These are phyloP conservation scores for Sherardia arvensis DNA, from an alignment of 257 asterid species.

Conservation along the genomic window DNA sequence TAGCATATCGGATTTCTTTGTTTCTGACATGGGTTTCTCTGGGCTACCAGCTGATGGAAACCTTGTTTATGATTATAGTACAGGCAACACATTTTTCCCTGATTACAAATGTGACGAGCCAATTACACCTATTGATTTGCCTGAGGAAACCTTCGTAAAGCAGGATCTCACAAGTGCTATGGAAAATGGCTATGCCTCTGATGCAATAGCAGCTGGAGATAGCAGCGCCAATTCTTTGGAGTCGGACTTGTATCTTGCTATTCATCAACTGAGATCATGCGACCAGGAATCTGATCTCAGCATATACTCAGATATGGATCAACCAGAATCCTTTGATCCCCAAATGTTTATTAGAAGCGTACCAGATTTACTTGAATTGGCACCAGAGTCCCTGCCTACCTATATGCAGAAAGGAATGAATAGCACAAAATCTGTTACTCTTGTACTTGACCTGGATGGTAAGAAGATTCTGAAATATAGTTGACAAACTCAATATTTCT, in stretches of 20 bases:
- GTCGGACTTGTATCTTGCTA: conserved; percentile 66
- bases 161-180: conserved; percentile 55
- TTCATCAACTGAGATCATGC: conserved; percentile 54
- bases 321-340: conserved; percentile 69
- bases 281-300: conserved; percentile 39
- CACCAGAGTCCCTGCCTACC: conserved; percentile 28
- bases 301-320: conserved; percentile 45
- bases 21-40: conserved; percentile 72
- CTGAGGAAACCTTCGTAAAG: conserved; percentile 53
- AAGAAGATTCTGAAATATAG: conserved; percentile 11
- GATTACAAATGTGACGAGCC: conserved; percentile 65
- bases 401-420: conserved; percentile 33
- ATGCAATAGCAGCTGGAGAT: conserved; percentile 36
- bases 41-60: conserved; percentile 40
- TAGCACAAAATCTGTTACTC: conserved; percentile 44
- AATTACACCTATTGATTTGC: conserved; percentile 39
- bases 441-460: conserved; percentile 96
- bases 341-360: conserved; percentile 66
- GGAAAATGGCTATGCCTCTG: conserved; percentile 35
- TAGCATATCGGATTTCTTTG: conserved; percentile 56
- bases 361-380: conserved; percentile 51
- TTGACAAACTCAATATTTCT: not conserved
- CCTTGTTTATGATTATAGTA: conserved; percentile 34
- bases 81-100: conserved; percentile 36
- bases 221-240: conserved; percentile 27